phyloP scores from a whole-genome alignment of 352 stramenopile species.

The Phytophthora sp. region DNA sequence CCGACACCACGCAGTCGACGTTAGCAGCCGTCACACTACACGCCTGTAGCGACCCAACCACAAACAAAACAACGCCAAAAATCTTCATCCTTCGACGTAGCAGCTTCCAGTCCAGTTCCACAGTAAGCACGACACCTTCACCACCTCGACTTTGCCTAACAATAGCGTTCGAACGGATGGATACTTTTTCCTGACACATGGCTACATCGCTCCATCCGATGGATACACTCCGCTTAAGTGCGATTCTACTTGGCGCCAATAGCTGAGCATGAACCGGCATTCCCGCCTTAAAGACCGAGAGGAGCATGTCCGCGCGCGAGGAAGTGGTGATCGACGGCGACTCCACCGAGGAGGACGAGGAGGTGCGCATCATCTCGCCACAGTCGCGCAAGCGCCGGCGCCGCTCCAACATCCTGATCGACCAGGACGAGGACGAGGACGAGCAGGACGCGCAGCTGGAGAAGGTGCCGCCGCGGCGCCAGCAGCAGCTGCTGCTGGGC shows the following conservation, averaged over 20 bases:
- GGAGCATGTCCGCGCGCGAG: constrained; percentile 38
- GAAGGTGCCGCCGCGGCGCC: constrained; percentile 4
- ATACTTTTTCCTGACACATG: too few species aligned
- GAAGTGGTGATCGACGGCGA: constrained; percentile 82
- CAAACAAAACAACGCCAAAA: not conserved
- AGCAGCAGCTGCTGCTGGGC: constrained; percentile 27
- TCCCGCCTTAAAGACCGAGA: too few species aligned
- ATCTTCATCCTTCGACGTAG: not conserved
- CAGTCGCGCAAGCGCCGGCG: constrained; percentile 67
- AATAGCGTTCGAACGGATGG: too few species aligned
- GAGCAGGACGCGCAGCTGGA: not conserved
- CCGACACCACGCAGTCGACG: constrained; percentile 29
- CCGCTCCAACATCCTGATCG: constrained; percentile 53
- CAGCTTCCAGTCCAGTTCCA: not conserved
- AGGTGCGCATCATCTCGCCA: constrained; percentile 62
- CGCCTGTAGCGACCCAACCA: not conserved
- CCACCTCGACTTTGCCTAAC: too few species aligned
- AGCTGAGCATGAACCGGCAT: not conserved
- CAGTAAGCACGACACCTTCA: too few species aligned
- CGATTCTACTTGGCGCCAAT: not conserved
- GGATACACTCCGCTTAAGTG: too few species aligned
- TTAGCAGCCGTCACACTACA: not conserved
- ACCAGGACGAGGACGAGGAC: constrained; percentile 60
- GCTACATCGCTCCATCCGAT: too few species aligned
- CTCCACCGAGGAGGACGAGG: constrained; percentile 63